Conservation (phyloP, 495 filamentous ascomycete genomes). For the Thermothielavioides terrestris region DNA sequence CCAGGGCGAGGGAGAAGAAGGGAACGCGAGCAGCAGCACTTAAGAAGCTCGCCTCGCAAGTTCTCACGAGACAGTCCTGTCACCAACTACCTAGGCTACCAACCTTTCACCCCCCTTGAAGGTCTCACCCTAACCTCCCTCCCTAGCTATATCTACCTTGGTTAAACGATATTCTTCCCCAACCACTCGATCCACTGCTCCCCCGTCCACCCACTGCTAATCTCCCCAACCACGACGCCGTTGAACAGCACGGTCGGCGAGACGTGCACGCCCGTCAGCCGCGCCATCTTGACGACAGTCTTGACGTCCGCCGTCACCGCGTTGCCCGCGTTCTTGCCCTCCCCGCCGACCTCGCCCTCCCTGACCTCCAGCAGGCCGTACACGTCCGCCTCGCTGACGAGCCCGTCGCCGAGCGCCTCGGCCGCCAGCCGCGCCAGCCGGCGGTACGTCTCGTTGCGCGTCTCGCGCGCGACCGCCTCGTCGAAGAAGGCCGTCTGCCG, state of each 20-base stretch:
- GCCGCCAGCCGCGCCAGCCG: constrained; percentile 62
- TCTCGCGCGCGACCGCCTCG: constrained; percentile 69
- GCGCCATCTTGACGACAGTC: constrained; percentile 68
- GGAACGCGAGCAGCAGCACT: neutral
- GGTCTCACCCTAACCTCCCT: neutral
- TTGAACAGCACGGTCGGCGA: constrained; percentile 85
- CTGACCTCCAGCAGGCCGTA: constrained; percentile 55
- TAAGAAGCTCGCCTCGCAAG: too few relatives aligned
- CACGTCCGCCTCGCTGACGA: constrained; percentile 56
- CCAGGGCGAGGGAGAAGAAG: neutral
- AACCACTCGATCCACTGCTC: constrained; percentile 85
- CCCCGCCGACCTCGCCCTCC: constrained; percentile 52
- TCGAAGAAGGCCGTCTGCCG: constrained; percentile 70
- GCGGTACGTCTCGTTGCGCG: constrained; percentile 75
- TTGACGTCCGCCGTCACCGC: constrained; percentile 80
- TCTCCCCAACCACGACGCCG: constrained; percentile 68
- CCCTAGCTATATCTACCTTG: neutral
- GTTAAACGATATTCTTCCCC: constrained; percentile 60
- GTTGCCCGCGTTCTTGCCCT: constrained; percentile 70
- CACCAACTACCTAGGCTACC: too few relatives aligned
- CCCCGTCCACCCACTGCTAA: constrained; percentile 66
- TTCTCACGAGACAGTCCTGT: too few relatives aligned
- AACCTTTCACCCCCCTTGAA: too few relatives aligned
- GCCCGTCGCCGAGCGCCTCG: constrained; percentile 47
- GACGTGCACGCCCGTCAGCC: constrained; percentile 75